A percentile compares a stretch with the other conserved stretches of the same genome.
These are phyloP conservation scores for Xylaria venustula DNA, from an alignment of 495 filamentous ascomycete genomes.

Conservation along the genomic window DNA sequence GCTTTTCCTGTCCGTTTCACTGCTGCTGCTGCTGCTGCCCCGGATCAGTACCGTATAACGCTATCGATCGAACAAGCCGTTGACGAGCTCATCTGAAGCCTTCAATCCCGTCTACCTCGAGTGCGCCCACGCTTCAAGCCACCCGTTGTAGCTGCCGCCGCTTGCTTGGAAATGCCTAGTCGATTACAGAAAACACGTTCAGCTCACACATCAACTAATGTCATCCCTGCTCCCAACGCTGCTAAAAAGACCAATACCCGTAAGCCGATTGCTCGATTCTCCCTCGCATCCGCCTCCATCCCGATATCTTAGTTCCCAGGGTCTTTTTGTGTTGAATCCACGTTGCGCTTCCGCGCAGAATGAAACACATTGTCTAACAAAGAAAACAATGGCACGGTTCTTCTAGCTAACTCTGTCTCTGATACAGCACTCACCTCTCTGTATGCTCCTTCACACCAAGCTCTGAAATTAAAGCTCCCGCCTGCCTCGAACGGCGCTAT, in stretches of 20 bases:
- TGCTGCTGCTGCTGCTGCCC: not conserved
- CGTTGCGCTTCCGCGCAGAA: not conserved
- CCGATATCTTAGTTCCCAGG: not conserved
- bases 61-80: not conserved
- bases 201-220: not conserved
- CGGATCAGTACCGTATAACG: not conserved
- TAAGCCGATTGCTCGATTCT: not conserved
- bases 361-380: not conserved
- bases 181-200: conserved; percentile 2
- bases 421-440: conserved; percentile 17
- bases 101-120: not conserved
- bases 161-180: conserved; percentile 8
- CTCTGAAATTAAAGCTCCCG: conserved; percentile 24
- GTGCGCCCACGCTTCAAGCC: not conserved
- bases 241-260: not conserved
- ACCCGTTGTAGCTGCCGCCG: not conserved
- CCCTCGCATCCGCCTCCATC: not conserved
- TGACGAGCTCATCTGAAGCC: not conserved
- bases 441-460: conserved; percentile 19
- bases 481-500: conserved; percentile 34
- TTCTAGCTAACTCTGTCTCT: conserved; percentile 6
- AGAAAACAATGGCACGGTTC: not conserved
- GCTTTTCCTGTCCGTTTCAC: not conserved
- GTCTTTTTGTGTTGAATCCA: not conserved
- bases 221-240: not conserved